Percentiles rank a stretch among this genome's conserved stretches.
Evolutionary conservation across 352 stramenopile species (phyloP).

Genomic region (Elongisporangium undulatum): DNA sequence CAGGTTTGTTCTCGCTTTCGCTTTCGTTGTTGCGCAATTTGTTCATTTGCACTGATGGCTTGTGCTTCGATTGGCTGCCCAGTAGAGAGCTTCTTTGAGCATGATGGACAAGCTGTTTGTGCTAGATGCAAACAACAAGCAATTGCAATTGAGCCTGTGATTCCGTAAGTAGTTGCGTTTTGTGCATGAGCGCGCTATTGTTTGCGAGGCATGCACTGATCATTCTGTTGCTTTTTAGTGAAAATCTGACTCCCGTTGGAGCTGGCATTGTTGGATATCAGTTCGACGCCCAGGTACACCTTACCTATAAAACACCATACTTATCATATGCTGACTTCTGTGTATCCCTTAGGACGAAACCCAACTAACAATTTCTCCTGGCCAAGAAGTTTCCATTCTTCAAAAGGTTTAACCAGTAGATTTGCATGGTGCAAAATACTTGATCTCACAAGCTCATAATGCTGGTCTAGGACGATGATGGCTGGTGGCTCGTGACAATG

Average conservation of each 20-base stretch:
- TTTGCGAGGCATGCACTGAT: not conserved
- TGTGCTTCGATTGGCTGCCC: conserved; percentile 1
- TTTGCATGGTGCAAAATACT: not conserved
- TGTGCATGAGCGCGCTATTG: not conserved
- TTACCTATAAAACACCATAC: not conserved
- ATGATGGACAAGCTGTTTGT: conserved; percentile 69
- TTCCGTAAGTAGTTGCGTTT: conserved; percentile 30
- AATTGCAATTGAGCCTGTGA: conserved; percentile 39
- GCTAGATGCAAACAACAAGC: conserved; percentile 73
- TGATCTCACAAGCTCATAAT: not conserved
- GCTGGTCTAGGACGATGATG: conserved; percentile 57
- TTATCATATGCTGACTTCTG: not conserved
- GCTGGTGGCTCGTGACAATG: conserved; percentile 80
- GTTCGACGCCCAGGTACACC: conserved; percentile 43
- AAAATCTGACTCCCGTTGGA: conserved; percentile 42
- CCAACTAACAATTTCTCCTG: conserved; percentile 78
- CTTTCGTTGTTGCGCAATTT: not conserved
- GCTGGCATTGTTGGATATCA: conserved; percentile 68
- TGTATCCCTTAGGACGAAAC: conserved; percentile 49
- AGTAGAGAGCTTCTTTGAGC: conserved; percentile 84
- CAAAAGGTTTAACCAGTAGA: conserved; percentile 43
- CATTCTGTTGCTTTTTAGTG: conserved; percentile 14
- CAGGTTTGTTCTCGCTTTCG: conserved; percentile 38
- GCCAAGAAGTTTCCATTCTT: conserved; percentile 71
- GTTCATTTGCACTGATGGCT: not conserved